Evolutionary conservation across 768 basidiomycete species (phyloP).

Genomic region (Lyophyllum decastes): DNA sequence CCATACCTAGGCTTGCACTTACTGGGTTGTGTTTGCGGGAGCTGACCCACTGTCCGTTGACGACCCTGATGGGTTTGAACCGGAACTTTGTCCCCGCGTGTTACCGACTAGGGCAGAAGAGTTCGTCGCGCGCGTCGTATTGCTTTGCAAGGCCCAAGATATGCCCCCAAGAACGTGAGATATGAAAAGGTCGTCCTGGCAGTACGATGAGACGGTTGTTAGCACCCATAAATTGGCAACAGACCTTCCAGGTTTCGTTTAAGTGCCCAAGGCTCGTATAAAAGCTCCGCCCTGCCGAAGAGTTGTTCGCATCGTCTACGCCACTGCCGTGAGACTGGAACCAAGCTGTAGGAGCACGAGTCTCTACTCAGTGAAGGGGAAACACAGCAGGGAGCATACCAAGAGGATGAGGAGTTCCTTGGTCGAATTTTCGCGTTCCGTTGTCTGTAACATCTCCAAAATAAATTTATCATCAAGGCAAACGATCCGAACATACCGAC

Average conservation of each 20-base stretch:
- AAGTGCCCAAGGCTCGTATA: slow-evolving; percentile 83
- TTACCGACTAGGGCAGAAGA: slow-evolving; percentile 61
- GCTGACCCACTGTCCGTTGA: not conserved
- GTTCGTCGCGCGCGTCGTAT: slow-evolving; percentile 72
- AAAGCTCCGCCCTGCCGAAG: slow-evolving; percentile 70
- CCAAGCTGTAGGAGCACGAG: slow-evolving; percentile 58
- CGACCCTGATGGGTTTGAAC: not conserved
- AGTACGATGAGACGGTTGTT: not conserved
- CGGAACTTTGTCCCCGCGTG: slow-evolving; percentile 10
- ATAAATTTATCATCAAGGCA: not conserved
- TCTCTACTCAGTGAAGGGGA: not conserved
- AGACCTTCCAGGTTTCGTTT: slow-evolving; percentile 75
- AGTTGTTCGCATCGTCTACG: slow-evolving; percentile 39
- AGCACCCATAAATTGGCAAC: slow-evolving; percentile 10
- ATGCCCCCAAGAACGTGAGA: slow-evolving; percentile 77
- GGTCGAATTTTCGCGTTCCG: slow-evolving; percentile 52
- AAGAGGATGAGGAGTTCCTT: slow-evolving; percentile 78
- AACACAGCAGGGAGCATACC: slow-evolving; percentile 40
- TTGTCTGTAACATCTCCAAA: slow-evolving; percentile 33
- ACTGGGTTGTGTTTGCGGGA: slow-evolving; percentile 6
- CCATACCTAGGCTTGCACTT: not conserved
- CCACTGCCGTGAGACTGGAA: slow-evolving; percentile 78
- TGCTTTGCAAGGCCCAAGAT: slow-evolving; percentile 68
- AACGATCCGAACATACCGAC: slow-evolving; percentile 37
- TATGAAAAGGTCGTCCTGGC: slow-evolving; percentile 66